These are phyloP conservation scores for Knufia petricola DNA, from an alignment of 2,329 filamentous ascomycete species.

Conservation along the genomic window DNA sequence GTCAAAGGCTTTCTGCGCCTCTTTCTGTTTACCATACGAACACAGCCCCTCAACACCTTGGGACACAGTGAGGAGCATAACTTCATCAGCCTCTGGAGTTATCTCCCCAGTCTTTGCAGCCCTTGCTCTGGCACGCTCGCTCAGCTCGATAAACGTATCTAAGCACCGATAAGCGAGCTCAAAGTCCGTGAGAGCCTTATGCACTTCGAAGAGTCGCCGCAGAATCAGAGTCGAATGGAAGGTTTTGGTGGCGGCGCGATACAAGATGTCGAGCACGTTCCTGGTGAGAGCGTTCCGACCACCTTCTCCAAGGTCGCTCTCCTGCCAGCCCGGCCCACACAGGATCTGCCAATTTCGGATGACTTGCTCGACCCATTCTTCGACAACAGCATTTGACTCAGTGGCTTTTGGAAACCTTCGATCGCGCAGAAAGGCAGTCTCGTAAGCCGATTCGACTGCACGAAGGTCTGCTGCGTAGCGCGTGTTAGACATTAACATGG, in stretches of 20 bases:
- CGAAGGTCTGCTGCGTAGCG: constrained; percentile 70
- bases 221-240: constrained; percentile 90
- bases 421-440: constrained; percentile 66
- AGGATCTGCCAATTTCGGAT: constrained; percentile 78
- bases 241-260: constrained; percentile 81
- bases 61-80: constrained; percentile 65
- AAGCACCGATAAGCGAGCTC: constrained; percentile 84
- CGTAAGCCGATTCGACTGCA: constrained; percentile 68
- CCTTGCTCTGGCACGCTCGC: constrained; percentile 73
- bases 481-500: constrained; percentile 32
- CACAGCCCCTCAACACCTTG: constrained; percentile 74
- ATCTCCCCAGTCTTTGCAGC: constrained; percentile 64
- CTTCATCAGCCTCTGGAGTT: constrained; percentile 68
- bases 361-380: constrained; percentile 68
- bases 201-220: constrained; percentile 75
- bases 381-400: constrained; percentile 67
- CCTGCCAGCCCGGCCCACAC: constrained; percentile 68
- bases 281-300: constrained; percentile 67
- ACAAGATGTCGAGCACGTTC: constrained; percentile 73
- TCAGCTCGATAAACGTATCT: constrained; percentile 82
- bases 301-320: constrained; percentile 70
- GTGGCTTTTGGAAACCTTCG: constrained; percentile 77
- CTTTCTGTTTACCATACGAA: constrained; percentile 64
- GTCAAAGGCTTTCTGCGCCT: constrained; percentile 68
- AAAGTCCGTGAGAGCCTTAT: constrained; percentile 81